Evolutionary conservation across 139 green algal species (phyloP), one percentile per base, ranked within the genome.

Genomic region (Medakamo hakoo): DNA sequence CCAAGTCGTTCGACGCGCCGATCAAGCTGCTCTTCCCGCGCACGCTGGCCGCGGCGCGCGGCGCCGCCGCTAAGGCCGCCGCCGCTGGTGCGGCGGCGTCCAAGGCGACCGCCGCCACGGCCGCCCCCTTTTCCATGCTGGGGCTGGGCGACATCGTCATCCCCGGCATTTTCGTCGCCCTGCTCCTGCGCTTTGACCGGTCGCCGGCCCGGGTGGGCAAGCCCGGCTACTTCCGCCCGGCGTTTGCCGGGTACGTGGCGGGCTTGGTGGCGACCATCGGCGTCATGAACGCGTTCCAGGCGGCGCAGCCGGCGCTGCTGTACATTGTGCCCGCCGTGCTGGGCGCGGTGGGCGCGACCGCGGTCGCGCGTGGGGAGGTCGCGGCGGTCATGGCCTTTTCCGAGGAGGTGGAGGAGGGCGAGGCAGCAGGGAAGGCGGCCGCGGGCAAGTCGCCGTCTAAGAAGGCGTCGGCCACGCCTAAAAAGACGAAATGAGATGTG

Each of bases 241-340:
- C 83, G 2, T 93, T 96, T 61, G 71, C 64, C 2, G 91, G 86
- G 20, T 99, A 99, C 66, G 70, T 80, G 0, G 62, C 66, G 4
- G 93, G 92, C 1, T 70, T 99, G 22, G 69, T 63, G 2, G 74
- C 84, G 22, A 99, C 93, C 1, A 94, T 98, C 40, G 70, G 89
- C 0, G 82, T 99, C 14, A 99, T 99, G 93, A 96, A 95, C 67
- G 73, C 86, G 16, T 99, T 99, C 78, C 64, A 80, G 63, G 84
- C 89, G 21, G 92, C 92, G 3, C 91, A 98, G 72, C 92, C 92
- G 1, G 92, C 92, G 1, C 77, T 99, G 62, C 81, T 99, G 56
- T 99, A 99, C 77, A 94, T 99, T 48, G 93, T 99, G 30, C 93
- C 93, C 0, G 79, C 76, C 0, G 77, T 97, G n/a, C 74, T 97